Base-by-base conservation (phyloP, 495 filamentous ascomycete genomes). In the Hyphodiscus hymeniophilus region DNA sequence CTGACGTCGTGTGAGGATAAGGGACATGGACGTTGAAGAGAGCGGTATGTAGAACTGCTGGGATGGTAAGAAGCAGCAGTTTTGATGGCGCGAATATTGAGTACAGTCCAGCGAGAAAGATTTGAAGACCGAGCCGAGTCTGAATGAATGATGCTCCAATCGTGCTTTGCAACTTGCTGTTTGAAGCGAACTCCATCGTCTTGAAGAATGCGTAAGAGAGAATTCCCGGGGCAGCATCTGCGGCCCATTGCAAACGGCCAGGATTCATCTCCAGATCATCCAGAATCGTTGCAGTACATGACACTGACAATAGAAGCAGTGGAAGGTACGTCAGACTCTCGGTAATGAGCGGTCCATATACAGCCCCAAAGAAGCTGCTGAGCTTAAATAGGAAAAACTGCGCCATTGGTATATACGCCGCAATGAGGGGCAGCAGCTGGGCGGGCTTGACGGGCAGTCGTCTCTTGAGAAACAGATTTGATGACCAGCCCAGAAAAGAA, bases 271-370 rank as follows among this genome's bases (percentile, higher is more conserved):
- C 71, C 23, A 75, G 63, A 20, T 66, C 63, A 26, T 87, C 84
- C 26, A 88, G 61, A 39, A 76, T 60, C 23, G 76, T 78, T 2
- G 79, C 80, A 7, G 82, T 77, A 47, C 76, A 79, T 13, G 77
- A 79, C 0, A 83, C 70, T 26, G 81, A 78, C 2, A 94, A 54
- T 20, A 80, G 63, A n/a, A 88, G 64, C 12, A 96, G 54, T 0
- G 88, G 89, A 36, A 85, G 81, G 55, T 81, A 77, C 7, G 85
- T 85, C 6, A 86, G 42, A 2, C 69, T 54, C 55, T 92, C 85
- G 0, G 85, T 92, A 50, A 89, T 61, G 13, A 88, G 57, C 3
- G 91, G 88, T 0, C 92, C 92, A 39, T 69, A 70, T 1, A 72
- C 60, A 18, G 82, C 82, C 1, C 86, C 87, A 32, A 91, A 65